phyloP scores from a whole-genome alignment of 441 rosid genomes.

The Brassica hybrid region DNA sequence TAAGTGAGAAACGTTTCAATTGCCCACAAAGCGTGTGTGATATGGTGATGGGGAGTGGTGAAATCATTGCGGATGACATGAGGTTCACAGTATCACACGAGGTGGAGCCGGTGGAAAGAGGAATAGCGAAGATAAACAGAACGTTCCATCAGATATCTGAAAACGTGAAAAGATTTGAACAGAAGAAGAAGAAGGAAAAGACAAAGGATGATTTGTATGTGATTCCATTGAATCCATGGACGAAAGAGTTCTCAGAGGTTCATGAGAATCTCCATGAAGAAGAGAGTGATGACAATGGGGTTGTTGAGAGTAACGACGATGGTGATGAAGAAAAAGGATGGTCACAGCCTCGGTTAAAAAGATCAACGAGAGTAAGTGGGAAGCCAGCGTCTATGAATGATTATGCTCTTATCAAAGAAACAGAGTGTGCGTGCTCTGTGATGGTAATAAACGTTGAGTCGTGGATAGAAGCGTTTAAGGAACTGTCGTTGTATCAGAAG shows the following conservation, averaged over 20 bases:
- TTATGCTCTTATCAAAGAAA: no score
- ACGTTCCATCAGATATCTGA: conserved; percentile 86
- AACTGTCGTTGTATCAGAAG: no score
- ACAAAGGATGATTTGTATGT: conserved; percentile 82
- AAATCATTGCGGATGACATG: conserved; percentile 98
- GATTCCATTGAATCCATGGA: conserved; percentile 80
- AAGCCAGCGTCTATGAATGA: no score
- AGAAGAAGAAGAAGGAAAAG: conserved; percentile 57
- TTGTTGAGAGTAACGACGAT: no score
- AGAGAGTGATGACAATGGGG: no score
- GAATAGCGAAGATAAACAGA: conserved; percentile 82
- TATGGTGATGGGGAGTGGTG: conserved; percentile 92
- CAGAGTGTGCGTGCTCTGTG: no score
- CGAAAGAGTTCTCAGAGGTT: conserved; percentile 77
- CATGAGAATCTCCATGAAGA: conserved; percentile 63
- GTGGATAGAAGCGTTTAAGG: no score
- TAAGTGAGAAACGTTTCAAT: conserved; percentile 54
- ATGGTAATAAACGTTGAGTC: no score
- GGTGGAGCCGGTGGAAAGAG: conserved; percentile 96
- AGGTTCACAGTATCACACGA: conserved; percentile 94
- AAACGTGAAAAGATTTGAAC: conserved; percentile 77
- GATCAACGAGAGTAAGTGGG: no score
- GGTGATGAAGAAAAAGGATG: no score
- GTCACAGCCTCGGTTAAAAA: no score
- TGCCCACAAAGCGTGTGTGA: conserved; percentile 95